Evolutionary conservation across 208 protist species (phyloP), one percentile per base, ranked within the genome.

Genomic region (Angomonas deanei): DNA sequence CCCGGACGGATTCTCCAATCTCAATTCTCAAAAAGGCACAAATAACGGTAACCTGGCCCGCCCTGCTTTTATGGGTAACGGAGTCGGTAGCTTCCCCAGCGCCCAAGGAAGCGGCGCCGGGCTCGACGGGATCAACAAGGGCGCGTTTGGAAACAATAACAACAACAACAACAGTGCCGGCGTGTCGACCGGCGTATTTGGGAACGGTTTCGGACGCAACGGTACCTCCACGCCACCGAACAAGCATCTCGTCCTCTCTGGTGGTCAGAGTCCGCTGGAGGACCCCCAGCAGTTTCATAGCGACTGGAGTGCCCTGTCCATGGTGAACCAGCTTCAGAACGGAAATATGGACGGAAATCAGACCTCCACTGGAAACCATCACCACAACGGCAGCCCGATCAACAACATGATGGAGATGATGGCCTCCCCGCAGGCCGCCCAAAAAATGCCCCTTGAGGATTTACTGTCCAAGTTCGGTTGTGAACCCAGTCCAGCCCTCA

Each of bases 381-480:
- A 38, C 48, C 26, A 34, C 32, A 31, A n/a, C 36, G 32, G 32
- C 42, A 60, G 17, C 28, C n/a, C n/a, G 28, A 15, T 58, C 38
- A 13, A 60, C 52, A 52, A 3, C 27, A 27, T 50, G 11, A 13
- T 49, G n/a, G 28, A 36, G 57, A 66, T 72, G 5, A 72, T 78
- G 61, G 78, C 74, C 23, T 84, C 78, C 1, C 79, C 79, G 31
- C 79, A 86, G 61, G 30, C 75, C 3, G 60, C 61, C 10, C 61
- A 67, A 19, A 79, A 76, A 46, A 60, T 80, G 15, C 72, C 67
- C 26, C 58, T 82, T n/a, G 79, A 79, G 21, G 76, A 81, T 38
- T 61, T 86, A 1, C 70, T 86, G 36, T 64, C 72, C 21, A 70
- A 72, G 21, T 84, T 84, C 36, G 36, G 36, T 15, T 42, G 36